A percentile compares a stretch with the other conserved stretches of the same genome.
phyloP scores from a whole-genome alignment of 2,329 filamentous ascomycete species.

The Chalara sp. region DNA sequence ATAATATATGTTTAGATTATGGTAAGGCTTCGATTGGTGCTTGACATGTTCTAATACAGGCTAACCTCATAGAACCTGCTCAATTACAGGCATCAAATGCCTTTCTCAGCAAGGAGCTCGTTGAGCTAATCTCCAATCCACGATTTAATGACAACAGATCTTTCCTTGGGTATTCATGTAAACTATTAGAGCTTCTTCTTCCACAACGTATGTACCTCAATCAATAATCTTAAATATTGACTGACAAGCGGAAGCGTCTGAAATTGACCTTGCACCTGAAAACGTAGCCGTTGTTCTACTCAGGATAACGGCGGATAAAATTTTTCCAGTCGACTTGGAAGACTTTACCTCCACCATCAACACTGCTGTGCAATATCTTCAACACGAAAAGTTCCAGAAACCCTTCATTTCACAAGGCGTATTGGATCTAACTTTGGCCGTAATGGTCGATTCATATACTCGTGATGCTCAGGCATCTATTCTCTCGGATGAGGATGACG shows the following conservation, averaged over 20 bases:
- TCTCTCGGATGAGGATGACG: constrained; percentile 32
- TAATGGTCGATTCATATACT: constrained; percentile 42
- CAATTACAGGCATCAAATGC: constrained; percentile 48
- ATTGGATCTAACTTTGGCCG: constrained; percentile 37
- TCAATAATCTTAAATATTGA: no score
- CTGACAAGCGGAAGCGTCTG: constrained; percentile 16
- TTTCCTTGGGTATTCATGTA: constrained; percentile 47
- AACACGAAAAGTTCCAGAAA: constrained; percentile 44
- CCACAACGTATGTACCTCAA: constrained; percentile 35
- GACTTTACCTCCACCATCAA: constrained; percentile 46
- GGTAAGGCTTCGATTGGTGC: constrained; percentile 34
- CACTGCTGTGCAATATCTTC: constrained; percentile 49
- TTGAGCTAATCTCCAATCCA: constrained; percentile 41
- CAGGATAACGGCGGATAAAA: constrained; percentile 36
- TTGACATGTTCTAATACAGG: constrained; percentile 10
- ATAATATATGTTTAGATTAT: constrained; percentile 58
- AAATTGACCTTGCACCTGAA: constrained; percentile 23
- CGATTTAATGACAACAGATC: constrained; percentile 34
- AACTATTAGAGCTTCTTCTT: constrained; percentile 47
- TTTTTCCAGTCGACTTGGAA: constrained; percentile 39
- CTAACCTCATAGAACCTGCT: constrained; percentile 36
- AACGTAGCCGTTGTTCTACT: constrained; percentile 47
- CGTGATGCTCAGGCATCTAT: constrained; percentile 26
- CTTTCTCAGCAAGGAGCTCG: constrained; percentile 41
- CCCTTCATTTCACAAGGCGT: constrained; percentile 33